A percentile compares a stretch with the other conserved stretches of the same genome.
These are phyloP conservation scores for Massariosphaeria phaeospora DNA, from an alignment of 495 filamentous ascomycete species.

Conservation along the genomic window DNA sequence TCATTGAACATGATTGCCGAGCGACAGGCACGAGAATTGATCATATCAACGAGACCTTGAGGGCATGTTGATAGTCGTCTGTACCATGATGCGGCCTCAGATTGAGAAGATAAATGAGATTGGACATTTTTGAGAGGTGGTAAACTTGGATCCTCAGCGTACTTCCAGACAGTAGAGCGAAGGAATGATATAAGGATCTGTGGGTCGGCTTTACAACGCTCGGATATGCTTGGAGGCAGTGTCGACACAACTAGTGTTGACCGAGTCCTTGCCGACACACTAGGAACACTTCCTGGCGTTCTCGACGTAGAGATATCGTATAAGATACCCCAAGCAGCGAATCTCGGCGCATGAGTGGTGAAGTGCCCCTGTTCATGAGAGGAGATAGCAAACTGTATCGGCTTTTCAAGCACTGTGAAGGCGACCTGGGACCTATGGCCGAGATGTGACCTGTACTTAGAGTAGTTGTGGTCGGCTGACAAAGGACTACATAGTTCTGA, in stretches of 20 bases:
- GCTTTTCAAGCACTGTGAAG: slow-evolving; percentile 43
- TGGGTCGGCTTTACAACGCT: slow-evolving; percentile 69
- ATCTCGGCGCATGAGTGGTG: slow-evolving; percentile 48
- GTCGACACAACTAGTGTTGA: slow-evolving; percentile 43
- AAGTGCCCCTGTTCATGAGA: slow-evolving; percentile 56
- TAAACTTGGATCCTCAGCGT: slow-evolving; percentile 9
- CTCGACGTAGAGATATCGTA: slow-evolving; percentile 45
- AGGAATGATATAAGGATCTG: slow-evolving; percentile 64
- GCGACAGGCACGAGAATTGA: slow-evolving; percentile 86
- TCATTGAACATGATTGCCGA: slow-evolving; percentile 99
- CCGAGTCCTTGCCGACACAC: slow-evolving; percentile 9
- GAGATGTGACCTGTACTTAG: slow-evolving; percentile 23
- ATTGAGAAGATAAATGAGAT: not conserved
- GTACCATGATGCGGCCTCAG: slow-evolving; percentile 47
- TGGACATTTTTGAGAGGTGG: not conserved
- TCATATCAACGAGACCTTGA: slow-evolving; percentile 71
- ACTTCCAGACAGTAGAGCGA: slow-evolving; percentile 64
- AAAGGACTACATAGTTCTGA: slow-evolving; percentile 45
- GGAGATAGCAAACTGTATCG: slow-evolving; percentile 59
- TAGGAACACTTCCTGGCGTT: slow-evolving; percentile 2
- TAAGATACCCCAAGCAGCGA: slow-evolving; percentile 66
- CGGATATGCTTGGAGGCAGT: slow-evolving; percentile 67
- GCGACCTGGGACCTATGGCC: slow-evolving; percentile 29
- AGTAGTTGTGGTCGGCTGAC: not conserved
- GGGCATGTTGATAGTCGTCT: slow-evolving; percentile 62